Evolutionary conservation across 176 grass and related monocot genomes (phyloP).

Genomic region (Carex myosuroides): DNA sequence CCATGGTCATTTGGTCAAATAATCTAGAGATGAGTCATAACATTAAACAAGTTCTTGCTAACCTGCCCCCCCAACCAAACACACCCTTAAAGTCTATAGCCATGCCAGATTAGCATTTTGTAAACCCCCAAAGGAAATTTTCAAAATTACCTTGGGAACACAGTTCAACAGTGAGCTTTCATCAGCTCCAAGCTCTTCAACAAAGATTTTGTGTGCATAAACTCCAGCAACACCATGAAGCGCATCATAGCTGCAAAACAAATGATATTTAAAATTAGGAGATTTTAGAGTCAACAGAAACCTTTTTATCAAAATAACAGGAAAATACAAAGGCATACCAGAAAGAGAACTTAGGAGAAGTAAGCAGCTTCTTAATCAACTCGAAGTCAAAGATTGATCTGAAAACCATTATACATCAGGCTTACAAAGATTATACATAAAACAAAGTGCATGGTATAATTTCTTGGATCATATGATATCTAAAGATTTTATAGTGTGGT

Average conservation of each 20-base stretch:
- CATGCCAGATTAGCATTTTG: neutral
- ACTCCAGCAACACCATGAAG: slow-evolving; percentile 92
- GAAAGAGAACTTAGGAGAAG: slow-evolving; percentile 87
- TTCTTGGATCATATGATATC: neutral
- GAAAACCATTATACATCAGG: slow-evolving; percentile 7
- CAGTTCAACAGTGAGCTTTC: slow-evolving; percentile 92
- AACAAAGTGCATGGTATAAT: neutral
- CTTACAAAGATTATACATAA: slow-evolving; percentile 17
- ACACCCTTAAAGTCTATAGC: neutral
- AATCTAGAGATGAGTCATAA: neutral
- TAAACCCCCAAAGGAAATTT: neutral
- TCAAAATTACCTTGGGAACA: slow-evolving; percentile 61
- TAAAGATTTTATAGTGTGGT: neutral
- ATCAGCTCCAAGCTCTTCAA: slow-evolving; percentile 91
- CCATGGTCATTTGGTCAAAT: neutral
- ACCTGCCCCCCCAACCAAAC: no score
- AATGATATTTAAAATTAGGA: slow-evolving; percentile 22
- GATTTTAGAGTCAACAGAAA: neutral
- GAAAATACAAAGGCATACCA: slow-evolving; percentile 40
- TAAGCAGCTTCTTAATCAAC: slow-evolving; percentile 76
- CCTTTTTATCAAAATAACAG: neutral
- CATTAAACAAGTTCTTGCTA: neutral
- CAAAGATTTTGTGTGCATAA: slow-evolving; percentile 85
- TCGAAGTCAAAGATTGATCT: slow-evolving; percentile 90
- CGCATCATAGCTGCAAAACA: slow-evolving; percentile 72